Percentiles rank a stretch among this genome's conserved stretches.
Evolutionary conservation across 1,139 yeast species (phyloP).

Genomic region (Meyerozyma sp.): DNA sequence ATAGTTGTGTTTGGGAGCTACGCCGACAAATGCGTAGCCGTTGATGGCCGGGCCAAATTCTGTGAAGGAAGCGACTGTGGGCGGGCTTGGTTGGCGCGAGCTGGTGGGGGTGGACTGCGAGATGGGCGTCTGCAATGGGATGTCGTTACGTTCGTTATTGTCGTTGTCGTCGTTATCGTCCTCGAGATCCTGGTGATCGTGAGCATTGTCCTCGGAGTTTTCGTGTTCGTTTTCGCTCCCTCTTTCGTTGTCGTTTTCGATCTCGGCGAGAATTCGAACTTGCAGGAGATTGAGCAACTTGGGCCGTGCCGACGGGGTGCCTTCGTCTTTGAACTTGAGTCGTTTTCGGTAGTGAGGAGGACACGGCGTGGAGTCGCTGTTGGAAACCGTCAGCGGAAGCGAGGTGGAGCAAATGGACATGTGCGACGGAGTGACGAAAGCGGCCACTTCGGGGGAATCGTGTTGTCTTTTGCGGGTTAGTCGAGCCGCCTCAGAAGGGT

Average conservation of each 20-base stretch:
- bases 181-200: not conserved
- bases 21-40: conserved; percentile 7
- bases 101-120: conserved; percentile 12
- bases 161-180: conserved; percentile 3
- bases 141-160: conserved; percentile 9
- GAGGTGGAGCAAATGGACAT: conserved; percentile 1
- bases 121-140: conserved; percentile 7
- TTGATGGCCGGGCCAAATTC: conserved; percentile 6
- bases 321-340: not conserved
- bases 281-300: conserved; percentile 2
- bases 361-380: not conserved
- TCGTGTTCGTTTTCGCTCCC: not conserved
- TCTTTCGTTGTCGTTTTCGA: not conserved
- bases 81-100: conserved; percentile 10
- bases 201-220: no score
- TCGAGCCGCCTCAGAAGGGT: no score
- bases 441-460: not conserved
- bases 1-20: not conserved
- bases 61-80: not conserved
- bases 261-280: not conserved
- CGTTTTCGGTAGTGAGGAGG: not conserved
- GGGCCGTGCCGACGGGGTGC: not conserved
- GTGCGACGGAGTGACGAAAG: not conserved
- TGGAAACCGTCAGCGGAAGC: not conserved
- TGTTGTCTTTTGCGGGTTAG: not conserved